Evolutionary conservation across 352 stramenopile species (phyloP), one percentile per base, ranked within the genome.

Genomic region (Aphanomyces astaci): DNA sequence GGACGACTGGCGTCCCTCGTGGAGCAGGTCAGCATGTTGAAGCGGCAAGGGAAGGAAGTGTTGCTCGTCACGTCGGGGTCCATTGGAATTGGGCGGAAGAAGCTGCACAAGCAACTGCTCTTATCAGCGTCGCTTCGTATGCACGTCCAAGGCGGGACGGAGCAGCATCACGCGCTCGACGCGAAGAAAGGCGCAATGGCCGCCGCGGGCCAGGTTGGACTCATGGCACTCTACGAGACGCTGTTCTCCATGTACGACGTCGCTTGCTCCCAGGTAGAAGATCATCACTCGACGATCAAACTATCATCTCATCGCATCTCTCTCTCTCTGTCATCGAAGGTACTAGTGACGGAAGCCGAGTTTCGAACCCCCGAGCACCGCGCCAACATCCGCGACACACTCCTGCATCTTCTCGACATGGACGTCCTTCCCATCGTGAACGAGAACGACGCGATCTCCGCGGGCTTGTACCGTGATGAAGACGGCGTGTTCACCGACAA

Each of bases 371-470:
- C 78, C 27, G 84, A 92, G 63, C 89, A 91, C 65, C 84, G 86
- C 46, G 82, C 82, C 22, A 94, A 90, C 55, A 90, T 89, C 80
- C 82, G 81, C 69, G 84, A 95, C 71, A 96, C 89, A n/a, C 86
- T 96, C 73, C 76, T 93, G 40, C 90, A 92, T 36, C 78, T 99
- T 43, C 78, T 99, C 19, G 83, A 89, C 66, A 76, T 98, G n/a
- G 96, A 97, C 32, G 96, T 98, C 57, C 94, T 99, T 25, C 97
- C 97, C 5, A 98, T 99, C 73, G 89, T 99, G 39, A 99, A 99
- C 76, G 96, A 99, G 73, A 99, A 99, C 76, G 97, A 99, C 84
- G 94, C 96, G 0, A 96, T 99, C 25, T 96, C 82, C 39, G 91
- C 86, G 5, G 82, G 73, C 36, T 77, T 94, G 30, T 98, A 98